Evolutionary conservation across 192 early-diverging fungal genomes (phyloP).

Genomic region (Lunasporangiospora selenospora): DNA sequence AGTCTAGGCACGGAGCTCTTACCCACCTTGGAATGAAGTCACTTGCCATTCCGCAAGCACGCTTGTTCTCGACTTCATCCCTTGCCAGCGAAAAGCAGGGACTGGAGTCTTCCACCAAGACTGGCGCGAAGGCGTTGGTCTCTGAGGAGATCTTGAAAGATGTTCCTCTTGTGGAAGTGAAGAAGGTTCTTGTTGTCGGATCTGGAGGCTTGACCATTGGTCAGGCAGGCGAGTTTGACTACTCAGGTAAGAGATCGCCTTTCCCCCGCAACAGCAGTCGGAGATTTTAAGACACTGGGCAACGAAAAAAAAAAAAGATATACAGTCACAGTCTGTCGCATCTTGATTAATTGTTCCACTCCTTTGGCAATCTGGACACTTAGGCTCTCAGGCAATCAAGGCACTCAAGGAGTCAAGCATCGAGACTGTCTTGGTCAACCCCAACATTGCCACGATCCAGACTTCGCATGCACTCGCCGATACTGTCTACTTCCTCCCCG

Average conservation of each 20-base stretch:
- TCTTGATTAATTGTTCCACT: background rate
- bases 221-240: conserved; percentile 99
- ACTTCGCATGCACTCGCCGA: conserved; percentile 93
- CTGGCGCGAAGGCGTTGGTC: conserved; percentile 31
- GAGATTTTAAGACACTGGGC: background rate
- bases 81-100: conserved; percentile 15
- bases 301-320: no score
- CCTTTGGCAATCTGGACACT: no score
- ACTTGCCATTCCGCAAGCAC: conserved; percentile 20
- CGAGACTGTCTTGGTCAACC: conserved; percentile 96
- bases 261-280: conserved; percentile 2
- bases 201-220: conserved; percentile 95
- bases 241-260: conserved; percentile 75
- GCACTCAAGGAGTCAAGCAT: conserved; percentile 92
- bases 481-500: conserved; percentile 95
- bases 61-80: conserved; percentile 33
- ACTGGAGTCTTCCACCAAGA: conserved; percentile 9
- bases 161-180: conserved; percentile 63
- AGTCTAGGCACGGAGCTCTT: background rate
- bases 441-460: conserved; percentile 99
- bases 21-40: conserved; percentile 28
- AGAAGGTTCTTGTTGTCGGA: conserved; percentile 94
- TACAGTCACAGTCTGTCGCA: no score
- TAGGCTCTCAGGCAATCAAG: conserved; percentile 97
- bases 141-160: conserved; percentile 56